Evolutionary conservation across 768 basidiomycete species (phyloP).

Genomic region (Xerocomellus amylosporus): DNA sequence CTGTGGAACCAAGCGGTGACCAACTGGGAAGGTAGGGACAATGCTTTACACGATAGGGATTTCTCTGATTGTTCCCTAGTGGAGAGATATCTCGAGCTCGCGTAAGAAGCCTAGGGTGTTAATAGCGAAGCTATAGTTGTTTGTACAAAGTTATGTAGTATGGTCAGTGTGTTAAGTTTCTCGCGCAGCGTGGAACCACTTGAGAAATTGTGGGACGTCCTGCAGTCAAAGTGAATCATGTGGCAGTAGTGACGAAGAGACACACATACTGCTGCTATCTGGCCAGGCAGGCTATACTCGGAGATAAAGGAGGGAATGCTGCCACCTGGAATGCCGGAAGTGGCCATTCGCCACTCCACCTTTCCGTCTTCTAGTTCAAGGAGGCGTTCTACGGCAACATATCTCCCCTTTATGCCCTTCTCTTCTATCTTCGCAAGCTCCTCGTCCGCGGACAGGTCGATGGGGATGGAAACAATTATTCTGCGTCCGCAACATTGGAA

Average conservation of each 20-base stretch:
- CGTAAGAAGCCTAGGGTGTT: constrained; percentile 33
- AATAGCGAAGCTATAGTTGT: not conserved
- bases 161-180: not conserved
- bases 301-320: constrained; percentile 62
- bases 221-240: constrained; percentile 25
- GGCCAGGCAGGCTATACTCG: constrained; percentile 57
- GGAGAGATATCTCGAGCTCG: constrained; percentile 83
- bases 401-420: constrained; percentile 62
- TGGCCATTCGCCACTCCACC: constrained; percentile 80
- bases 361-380: constrained; percentile 58
- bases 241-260: not conserved
- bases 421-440: constrained; percentile 62
- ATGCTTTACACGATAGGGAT: not conserved
- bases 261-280: constrained; percentile 54
- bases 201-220: constrained; percentile 74
- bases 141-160: not conserved
- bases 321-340: constrained; percentile 69
- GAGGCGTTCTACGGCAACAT: constrained; percentile 67
- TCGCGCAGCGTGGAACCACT: constrained; percentile 52
- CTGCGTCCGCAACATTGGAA: constrained; percentile 13
- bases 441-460: constrained; percentile 58
- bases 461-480: constrained; percentile 57
- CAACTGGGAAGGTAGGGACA: constrained; percentile 80
- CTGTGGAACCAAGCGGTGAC: constrained; percentile 90
- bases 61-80: constrained; percentile 43